Percentiles rank a stretch among this genome's conserved stretches.
Evolutionary conservation across 768 basidiomycete species (phyloP).

Genomic region (Fistulinella prunicolor): DNA sequence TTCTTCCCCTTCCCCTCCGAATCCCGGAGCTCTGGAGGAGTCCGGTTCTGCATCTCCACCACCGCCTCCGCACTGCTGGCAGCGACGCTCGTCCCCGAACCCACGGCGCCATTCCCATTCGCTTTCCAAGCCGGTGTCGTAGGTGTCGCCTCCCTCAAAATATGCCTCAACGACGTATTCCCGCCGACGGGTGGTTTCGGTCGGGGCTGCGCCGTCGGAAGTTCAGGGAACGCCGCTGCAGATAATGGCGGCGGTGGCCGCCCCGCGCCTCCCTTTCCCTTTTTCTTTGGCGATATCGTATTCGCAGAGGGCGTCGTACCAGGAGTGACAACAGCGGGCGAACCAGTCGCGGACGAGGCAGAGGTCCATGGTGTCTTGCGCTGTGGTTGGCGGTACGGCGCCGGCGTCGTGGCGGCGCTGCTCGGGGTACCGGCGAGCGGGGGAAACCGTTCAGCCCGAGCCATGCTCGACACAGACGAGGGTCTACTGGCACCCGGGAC

Average conservation of each 20-base stretch:
- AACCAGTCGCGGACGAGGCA: slow-evolving; percentile 6
- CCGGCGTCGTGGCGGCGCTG: background rate
- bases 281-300: slow-evolving; percentile 12
- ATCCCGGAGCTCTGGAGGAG: background rate
- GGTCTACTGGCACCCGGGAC: slow-evolving; percentile 14
- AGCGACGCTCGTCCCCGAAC: no score
- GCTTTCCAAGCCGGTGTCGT: slow-evolving; percentile 32
- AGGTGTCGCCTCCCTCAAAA: slow-evolving; percentile 38
- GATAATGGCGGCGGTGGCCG: slow-evolving; percentile 44
- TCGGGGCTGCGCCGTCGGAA: slow-evolving; percentile 49
- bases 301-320: background rate
- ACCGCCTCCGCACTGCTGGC: background rate
- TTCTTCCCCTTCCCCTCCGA: slow-evolving; percentile 57
- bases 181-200: slow-evolving; percentile 51
- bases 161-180: slow-evolving; percentile 65
- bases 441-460: slow-evolving; percentile 28
- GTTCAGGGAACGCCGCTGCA: slow-evolving; percentile 61
- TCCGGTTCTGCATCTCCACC: background rate
- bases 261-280: background rate
- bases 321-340: background rate
- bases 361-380: slow-evolving; percentile 65
- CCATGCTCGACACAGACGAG: slow-evolving; percentile 24
- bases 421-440: slow-evolving; percentile 21
- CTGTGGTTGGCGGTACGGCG: slow-evolving; percentile 40
- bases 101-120: slow-evolving; percentile 6